These are phyloP conservation scores for Moelleriella libera DNA, from an alignment of 2,329 filamentous ascomycete species.

Conservation along the genomic window DNA sequence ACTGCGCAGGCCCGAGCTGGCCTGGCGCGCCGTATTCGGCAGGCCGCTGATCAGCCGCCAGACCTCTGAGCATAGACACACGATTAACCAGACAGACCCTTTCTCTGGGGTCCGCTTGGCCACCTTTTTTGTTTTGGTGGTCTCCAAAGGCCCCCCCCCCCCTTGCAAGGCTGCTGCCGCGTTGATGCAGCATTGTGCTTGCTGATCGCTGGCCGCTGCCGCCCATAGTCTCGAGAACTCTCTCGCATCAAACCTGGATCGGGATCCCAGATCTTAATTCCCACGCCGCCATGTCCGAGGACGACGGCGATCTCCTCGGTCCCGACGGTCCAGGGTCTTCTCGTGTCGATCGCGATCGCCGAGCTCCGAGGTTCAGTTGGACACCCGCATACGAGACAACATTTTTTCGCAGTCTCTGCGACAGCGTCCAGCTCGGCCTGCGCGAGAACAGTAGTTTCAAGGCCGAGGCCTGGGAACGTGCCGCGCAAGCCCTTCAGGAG, in stretches of 20 bases:
- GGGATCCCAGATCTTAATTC: neutral
- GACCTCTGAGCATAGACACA: too few species aligned
- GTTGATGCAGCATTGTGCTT: slow-evolving; percentile 3
- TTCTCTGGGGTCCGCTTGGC: too few species aligned
- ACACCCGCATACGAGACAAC: slow-evolving; percentile 43
- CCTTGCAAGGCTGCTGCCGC: slow-evolving; percentile 3
- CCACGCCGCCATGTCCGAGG: slow-evolving; percentile 19
- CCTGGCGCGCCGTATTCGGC: too few species aligned
- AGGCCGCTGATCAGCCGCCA: too few species aligned
- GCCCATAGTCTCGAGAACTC: slow-evolving; percentile 1
- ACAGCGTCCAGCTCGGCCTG: slow-evolving; percentile 41
- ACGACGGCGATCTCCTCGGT: slow-evolving; percentile 22
- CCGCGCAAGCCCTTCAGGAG: slow-evolving; percentile 37
- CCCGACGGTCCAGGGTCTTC: slow-evolving; percentile 17
- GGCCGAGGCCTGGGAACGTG: slow-evolving; percentile 45
- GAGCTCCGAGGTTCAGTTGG: slow-evolving; percentile 44
- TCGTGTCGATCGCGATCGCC: slow-evolving; percentile 23
- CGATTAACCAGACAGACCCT: too few species aligned
- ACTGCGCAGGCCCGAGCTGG: too few species aligned
- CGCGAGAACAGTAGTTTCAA: slow-evolving; percentile 48
- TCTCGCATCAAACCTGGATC: neutral
- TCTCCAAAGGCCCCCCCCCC: too few species aligned
- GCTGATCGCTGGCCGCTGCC: slow-evolving; percentile 2
- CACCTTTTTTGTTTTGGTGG: too few species aligned
- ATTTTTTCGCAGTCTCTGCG: slow-evolving; percentile 46